Conservation (phyloP, 345 rosid species). For the Citrus reticulata region DNA sequence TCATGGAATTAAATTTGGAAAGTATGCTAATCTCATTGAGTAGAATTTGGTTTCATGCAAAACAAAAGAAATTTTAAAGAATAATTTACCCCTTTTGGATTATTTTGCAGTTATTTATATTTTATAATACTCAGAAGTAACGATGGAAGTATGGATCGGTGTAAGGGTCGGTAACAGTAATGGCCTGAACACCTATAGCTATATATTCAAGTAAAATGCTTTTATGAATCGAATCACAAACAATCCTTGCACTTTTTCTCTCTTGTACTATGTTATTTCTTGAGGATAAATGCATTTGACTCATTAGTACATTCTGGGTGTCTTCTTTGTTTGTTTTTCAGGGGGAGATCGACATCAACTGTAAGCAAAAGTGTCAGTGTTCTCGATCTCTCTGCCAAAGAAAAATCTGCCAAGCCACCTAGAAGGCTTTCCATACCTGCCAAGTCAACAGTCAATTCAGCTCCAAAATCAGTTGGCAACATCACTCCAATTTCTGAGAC, state of each 20-base stretch:
- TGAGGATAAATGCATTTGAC: not conserved
- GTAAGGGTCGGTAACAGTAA: not conserved
- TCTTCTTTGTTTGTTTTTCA: slow-evolving; percentile 4
- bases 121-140: not conserved
- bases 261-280: not conserved
- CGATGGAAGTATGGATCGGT: not conserved
- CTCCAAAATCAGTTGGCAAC: slow-evolving; percentile 29
- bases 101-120: not conserved
- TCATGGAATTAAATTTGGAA: not conserved
- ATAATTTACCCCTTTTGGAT: not conserved
- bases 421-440: slow-evolving; percentile 74
- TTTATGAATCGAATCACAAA: not conserved
- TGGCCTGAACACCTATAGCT: not conserved
- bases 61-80: not conserved
- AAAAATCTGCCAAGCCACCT: slow-evolving; percentile 71
- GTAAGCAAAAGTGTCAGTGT: slow-evolving; percentile 71
- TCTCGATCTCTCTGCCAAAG: slow-evolving; percentile 67
- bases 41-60: not conserved
- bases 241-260: not conserved
- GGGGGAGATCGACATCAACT: slow-evolving; percentile 45
- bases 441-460: slow-evolving; percentile 40
- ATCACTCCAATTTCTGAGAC: slow-evolving; percentile 57
- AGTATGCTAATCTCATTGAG: not conserved
- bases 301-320: not conserved
- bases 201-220: not conserved